Conservation (phyloP, 2,329 filamentous ascomycete species). For the Exophiala lecanii-corni region DNA sequence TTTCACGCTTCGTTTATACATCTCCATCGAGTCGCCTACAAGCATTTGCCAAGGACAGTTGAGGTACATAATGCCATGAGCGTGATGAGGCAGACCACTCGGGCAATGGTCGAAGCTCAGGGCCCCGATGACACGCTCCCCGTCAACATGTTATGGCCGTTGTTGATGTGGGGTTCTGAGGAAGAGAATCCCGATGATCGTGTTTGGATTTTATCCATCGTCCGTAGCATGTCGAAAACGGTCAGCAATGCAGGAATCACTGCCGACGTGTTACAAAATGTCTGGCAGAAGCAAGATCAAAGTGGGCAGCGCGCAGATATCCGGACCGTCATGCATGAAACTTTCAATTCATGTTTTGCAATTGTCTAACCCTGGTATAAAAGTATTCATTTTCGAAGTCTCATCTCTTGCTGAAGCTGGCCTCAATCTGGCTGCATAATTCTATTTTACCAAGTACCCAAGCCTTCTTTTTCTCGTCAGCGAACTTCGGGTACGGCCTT, state of each 20-base stretch:
- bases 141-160: slow-evolving; percentile 55
- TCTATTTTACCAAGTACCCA: slow-evolving; percentile 1
- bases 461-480: slow-evolving; percentile 41
- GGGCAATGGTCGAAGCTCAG: slow-evolving; percentile 42
- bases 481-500: slow-evolving; percentile 50
- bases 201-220: slow-evolving; percentile 49
- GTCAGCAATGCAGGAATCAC: slow-evolving; percentile 39
- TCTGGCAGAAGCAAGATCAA: slow-evolving; percentile 36
- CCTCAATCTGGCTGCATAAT: neutral
- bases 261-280: slow-evolving; percentile 38
- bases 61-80: slow-evolving; percentile 37
- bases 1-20: slow-evolving; percentile 55
- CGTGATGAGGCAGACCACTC: slow-evolving; percentile 47
- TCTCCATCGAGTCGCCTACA: slow-evolving; percentile 55
- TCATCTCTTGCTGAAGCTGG: neutral
- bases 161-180: slow-evolving; percentile 54
- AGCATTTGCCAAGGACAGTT: slow-evolving; percentile 47
- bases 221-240: slow-evolving; percentile 37
- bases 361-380: slow-evolving; percentile 41
- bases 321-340: slow-evolving; percentile 36
- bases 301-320: slow-evolving; percentile 36
- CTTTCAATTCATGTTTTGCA: slow-evolving; percentile 51
- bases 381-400: neutral
- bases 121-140: slow-evolving; percentile 40
- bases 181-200: slow-evolving; percentile 48